phyloP scores from a whole-genome alignment of 768 basidiomycete genomes.

The Hygrocybe coccinea region DNA sequence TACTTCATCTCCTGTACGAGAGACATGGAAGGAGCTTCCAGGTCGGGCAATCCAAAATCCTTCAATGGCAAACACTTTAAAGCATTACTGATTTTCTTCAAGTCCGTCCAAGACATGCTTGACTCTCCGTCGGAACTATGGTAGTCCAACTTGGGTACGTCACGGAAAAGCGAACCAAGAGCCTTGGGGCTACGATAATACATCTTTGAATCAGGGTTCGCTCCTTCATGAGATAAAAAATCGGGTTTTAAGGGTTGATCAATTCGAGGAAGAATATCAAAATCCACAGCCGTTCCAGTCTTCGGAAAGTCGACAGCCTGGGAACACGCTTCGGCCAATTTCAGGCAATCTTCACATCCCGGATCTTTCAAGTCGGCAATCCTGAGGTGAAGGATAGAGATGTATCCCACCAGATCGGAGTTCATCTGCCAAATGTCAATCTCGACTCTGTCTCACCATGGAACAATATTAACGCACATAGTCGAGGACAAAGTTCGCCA shows the following conservation, averaged over 20 bases:
- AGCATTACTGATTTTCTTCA: slow-evolving; percentile 20
- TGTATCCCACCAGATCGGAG: slow-evolving; percentile 38
- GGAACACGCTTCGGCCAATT: slow-evolving; percentile 41
- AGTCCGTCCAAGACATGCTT: slow-evolving; percentile 11
- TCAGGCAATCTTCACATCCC: slow-evolving; percentile 33
- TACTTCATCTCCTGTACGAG: slow-evolving; percentile 35
- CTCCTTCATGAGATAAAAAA: slow-evolving; percentile 39
- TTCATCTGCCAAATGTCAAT: slow-evolving; percentile 19
- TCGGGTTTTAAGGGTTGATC: slow-evolving; percentile 37
- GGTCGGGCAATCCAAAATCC: slow-evolving; percentile 27
- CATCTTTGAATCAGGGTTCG: slow-evolving; percentile 15
- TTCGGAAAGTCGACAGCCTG: slow-evolving; percentile 49
- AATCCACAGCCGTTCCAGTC: slow-evolving; percentile 39
- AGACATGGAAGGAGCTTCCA: slow-evolving; percentile 11
- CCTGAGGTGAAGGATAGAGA: slow-evolving; percentile 40
- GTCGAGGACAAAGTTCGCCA: slow-evolving; percentile 46
- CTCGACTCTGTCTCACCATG: background rate
- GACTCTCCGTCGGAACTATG: slow-evolving; percentile 19
- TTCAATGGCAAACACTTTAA: slow-evolving; percentile 23
- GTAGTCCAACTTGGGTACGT: slow-evolving; percentile 35
- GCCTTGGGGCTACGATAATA: slow-evolving; percentile 41
- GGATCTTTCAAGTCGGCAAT: slow-evolving; percentile 39
- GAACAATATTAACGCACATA: slow-evolving; percentile 31
- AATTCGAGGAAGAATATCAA: slow-evolving; percentile 30
- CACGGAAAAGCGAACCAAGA: slow-evolving; percentile 43